These are phyloP conservation scores for Tausonia pullulans DNA, from an alignment of 1,284 basidiomycete genomes.

Conservation along the genomic window DNA sequence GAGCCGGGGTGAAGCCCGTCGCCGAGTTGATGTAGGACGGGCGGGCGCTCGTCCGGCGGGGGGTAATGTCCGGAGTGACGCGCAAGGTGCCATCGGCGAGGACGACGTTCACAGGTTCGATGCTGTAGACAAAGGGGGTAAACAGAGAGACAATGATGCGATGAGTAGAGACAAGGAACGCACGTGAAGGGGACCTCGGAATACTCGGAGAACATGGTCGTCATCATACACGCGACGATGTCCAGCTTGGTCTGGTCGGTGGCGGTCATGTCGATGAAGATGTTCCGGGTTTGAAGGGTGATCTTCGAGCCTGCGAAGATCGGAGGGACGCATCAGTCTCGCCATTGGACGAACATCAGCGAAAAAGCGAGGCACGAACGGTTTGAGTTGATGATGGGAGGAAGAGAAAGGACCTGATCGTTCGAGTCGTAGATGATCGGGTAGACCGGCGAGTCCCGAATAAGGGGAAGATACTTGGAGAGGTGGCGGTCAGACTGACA, in stretches of 20 bases:
- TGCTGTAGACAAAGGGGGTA: slow-evolving; percentile 39
- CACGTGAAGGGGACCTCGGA: slow-evolving; percentile 83
- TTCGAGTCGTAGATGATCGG: slow-evolving; percentile 92
- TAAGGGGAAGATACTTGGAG: slow-evolving; percentile 78
- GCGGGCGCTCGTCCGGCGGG: slow-evolving; percentile 60
- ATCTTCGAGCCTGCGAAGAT: slow-evolving; percentile 67
- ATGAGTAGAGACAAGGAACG: slow-evolving; percentile 27
- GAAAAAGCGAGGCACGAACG: slow-evolving; percentile 29
- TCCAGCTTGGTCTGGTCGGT: slow-evolving; percentile 96
- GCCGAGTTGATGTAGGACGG: slow-evolving; percentile 91
- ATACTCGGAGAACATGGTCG: slow-evolving; percentile 97
- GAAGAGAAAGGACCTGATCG: slow-evolving; percentile 85
- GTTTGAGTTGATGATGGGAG: slow-evolving; percentile 95
- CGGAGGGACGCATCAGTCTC: not conserved
- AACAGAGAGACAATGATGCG: not conserved
- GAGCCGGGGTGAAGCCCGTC: slow-evolving; percentile 56
- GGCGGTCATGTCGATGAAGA: slow-evolving; percentile 95
- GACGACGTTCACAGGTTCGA: slow-evolving; percentile 79
- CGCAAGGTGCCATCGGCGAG: slow-evolving; percentile 62
- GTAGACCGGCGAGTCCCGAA: slow-evolving; percentile 88
- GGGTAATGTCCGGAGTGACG: slow-evolving; percentile 71
- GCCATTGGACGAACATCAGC: not conserved
- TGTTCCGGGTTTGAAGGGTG: slow-evolving; percentile 80
- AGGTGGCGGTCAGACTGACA: slow-evolving; percentile 80
- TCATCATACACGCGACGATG: slow-evolving; percentile 87